A percentile compares a stretch with the other conserved stretches of the same genome.
These are phyloP conservation scores for Aspergillus japonicus DNA, from an alignment of 2,329 filamentous ascomycete species.

Conservation along the genomic window DNA sequence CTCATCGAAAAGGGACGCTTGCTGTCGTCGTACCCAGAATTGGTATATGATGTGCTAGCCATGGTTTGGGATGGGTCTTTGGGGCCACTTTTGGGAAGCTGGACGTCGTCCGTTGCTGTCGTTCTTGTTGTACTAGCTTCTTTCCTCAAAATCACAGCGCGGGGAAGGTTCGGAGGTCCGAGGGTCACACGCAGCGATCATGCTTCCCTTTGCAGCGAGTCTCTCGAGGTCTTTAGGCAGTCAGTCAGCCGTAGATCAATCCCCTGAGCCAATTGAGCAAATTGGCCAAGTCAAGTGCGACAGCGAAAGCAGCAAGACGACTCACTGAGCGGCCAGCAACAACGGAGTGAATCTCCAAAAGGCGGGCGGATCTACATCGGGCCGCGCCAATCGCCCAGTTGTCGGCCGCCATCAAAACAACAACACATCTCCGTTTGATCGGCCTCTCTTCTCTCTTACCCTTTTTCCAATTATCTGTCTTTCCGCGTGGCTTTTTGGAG, in stretches of 20 bases:
- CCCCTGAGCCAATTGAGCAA: not conserved
- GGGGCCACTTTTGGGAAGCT: not conserved
- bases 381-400: conserved; percentile 27
- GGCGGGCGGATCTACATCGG: conserved; percentile 37
- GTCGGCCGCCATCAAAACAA: conserved; percentile 25
- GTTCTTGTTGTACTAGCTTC: not conserved
- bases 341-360: not conserved
- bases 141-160: conserved; percentile 9
- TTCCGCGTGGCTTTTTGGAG: conserved; percentile 5
- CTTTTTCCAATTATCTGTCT: not conserved
- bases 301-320: not conserved
- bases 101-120: conserved; percentile 1
- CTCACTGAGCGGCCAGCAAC: not conserved
- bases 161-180: conserved; percentile 15
- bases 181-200: conserved; percentile 7
- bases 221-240: not conserved
- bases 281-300: not conserved
- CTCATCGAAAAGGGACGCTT: conserved; percentile 21
- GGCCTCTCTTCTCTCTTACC: not conserved
- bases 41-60: conserved; percentile 17
- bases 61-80: conserved; percentile 11
- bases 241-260: not conserved
- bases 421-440: conserved; percentile 2
- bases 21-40: conserved; percentile 11
- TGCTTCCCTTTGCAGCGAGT: conserved; percentile 7